These are phyloP conservation scores for Pleurotus eryngii DNA, from an alignment of 768 basidiomycete genomes.

Conservation along the genomic window DNA sequence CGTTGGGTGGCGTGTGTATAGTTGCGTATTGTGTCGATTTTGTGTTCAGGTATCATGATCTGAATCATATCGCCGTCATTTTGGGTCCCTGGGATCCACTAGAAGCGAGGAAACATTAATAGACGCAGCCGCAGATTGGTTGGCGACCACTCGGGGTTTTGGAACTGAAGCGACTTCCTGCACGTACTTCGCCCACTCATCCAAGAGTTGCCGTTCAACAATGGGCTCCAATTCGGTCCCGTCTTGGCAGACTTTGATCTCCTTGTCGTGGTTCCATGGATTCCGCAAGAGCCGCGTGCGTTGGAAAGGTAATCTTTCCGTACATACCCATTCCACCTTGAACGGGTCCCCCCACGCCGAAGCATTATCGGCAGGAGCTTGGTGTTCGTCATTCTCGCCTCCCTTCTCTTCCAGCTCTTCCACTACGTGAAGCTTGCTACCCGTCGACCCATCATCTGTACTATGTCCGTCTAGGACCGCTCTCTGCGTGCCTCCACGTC, in stretches of 20 bases:
- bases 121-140: neutral
- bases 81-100: constrained; percentile 25
- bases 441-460: neutral
- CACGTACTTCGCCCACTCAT: constrained; percentile 56
- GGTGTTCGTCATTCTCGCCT: constrained; percentile 18
- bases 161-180: constrained; percentile 11
- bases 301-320: constrained; percentile 67
- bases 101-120: constrained; percentile 1
- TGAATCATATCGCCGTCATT: constrained; percentile 13
- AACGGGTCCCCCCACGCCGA: constrained; percentile 75
- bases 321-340: constrained; percentile 79
- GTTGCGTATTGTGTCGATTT: constrained; percentile 3
- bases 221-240: constrained; percentile 90
- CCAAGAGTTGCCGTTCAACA: constrained; percentile 63
- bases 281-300: constrained; percentile 81
- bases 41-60: constrained; percentile 7
- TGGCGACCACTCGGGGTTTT: constrained; percentile 1
- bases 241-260: constrained; percentile 81
- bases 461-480: constrained; percentile 24
- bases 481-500: constrained; percentile 34
- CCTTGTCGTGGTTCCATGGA: constrained; percentile 86
- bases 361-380: constrained; percentile 14
- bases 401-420: constrained; percentile 25
- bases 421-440: constrained; percentile 15
- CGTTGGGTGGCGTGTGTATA: constrained; percentile 10